phyloP scores from a whole-genome alignment of 2,329 filamentous ascomycete species.

The Fusarium cyanostomum region DNA sequence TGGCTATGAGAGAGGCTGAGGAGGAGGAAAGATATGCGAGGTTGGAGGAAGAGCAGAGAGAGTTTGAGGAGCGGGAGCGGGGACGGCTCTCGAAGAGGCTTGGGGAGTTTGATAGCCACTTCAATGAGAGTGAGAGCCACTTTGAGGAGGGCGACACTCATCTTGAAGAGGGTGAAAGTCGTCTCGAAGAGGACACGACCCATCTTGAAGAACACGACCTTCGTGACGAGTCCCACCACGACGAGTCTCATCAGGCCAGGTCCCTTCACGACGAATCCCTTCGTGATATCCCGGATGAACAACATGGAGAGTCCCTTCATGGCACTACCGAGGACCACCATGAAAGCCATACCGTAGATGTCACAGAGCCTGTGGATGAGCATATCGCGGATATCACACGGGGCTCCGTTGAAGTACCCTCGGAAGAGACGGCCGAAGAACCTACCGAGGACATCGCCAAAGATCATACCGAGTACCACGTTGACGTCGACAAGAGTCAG shows the following conservation, averaged over 20 bases:
- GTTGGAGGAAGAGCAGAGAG: conserved; percentile 38
- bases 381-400: conserved; percentile 7
- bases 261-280: conserved; percentile 18
- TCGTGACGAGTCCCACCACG: neutral
- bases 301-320: conserved; percentile 6
- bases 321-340: conserved; percentile 1
- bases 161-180: neutral
- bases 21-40: conserved; percentile 47
- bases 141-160: conserved; percentile 11
- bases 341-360: conserved; percentile 1
- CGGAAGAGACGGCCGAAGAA: conserved; percentile 3
- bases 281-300: conserved; percentile 4
- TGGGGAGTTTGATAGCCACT: conserved; percentile 15
- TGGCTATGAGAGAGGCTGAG: conserved; percentile 49
- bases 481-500: conserved; percentile 13
- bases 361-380: conserved; percentile 6
- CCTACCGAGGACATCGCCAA: neutral
- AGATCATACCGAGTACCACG: neutral
- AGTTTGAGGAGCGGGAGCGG: conserved; percentile 44
- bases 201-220: conserved; percentile 6
- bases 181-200: neutral
- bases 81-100: conserved; percentile 24
- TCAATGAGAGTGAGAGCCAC: conserved; percentile 15
- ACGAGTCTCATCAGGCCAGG: neutral
- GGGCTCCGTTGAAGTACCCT: conserved; percentile 3